Evolutionary conservation across 768 basidiomycete species (phyloP).

Genomic region (Termitomyces sp.): DNA sequence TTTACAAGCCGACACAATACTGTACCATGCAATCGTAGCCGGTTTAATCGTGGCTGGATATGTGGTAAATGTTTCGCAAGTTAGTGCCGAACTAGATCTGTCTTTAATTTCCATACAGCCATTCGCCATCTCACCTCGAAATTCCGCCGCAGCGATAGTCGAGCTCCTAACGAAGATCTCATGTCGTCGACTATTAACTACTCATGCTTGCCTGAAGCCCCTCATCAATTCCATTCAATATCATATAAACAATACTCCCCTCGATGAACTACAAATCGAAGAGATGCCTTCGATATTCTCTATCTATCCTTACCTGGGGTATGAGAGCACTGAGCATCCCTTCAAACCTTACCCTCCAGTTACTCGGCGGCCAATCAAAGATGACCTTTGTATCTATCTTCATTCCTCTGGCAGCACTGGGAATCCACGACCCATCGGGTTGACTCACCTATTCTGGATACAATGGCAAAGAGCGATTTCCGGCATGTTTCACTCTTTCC

Average conservation of each 20-base stretch:
- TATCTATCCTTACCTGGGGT: slow-evolving; percentile 13
- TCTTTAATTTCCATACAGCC: slow-evolving; percentile 20
- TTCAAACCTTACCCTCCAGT: slow-evolving; percentile 10
- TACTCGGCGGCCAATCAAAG: slow-evolving; percentile 3
- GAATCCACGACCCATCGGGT: slow-evolving; percentile 32
- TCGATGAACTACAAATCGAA: slow-evolving; percentile 21
- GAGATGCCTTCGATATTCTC: slow-evolving; percentile 20
- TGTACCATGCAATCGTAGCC: slow-evolving; percentile 35
- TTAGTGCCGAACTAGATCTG: neutral
- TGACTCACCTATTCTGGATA: slow-evolving; percentile 17
- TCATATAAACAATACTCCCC: slow-evolving; percentile 12
- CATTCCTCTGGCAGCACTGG: slow-evolving; percentile 38
- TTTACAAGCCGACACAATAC: slow-evolving; percentile 25
- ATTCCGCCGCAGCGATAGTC: slow-evolving; percentile 28
- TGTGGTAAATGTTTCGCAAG: slow-evolving; percentile 22
- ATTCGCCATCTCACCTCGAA: slow-evolving; percentile 34
- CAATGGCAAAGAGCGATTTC: slow-evolving; percentile 14
- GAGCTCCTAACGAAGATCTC: slow-evolving; percentile 29
- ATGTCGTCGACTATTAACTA: slow-evolving; percentile 32
- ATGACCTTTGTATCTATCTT: slow-evolving; percentile 21
- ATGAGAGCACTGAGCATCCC: slow-evolving; percentile 6
- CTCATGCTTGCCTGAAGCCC: slow-evolving; percentile 19
- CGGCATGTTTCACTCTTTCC: slow-evolving; percentile 15
- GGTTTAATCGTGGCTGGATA: slow-evolving; percentile 32
- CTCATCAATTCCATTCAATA: slow-evolving; percentile 24